phyloP scores from a whole-genome alignment of 805 yeast species.

The Candida tallmaniae region DNA sequence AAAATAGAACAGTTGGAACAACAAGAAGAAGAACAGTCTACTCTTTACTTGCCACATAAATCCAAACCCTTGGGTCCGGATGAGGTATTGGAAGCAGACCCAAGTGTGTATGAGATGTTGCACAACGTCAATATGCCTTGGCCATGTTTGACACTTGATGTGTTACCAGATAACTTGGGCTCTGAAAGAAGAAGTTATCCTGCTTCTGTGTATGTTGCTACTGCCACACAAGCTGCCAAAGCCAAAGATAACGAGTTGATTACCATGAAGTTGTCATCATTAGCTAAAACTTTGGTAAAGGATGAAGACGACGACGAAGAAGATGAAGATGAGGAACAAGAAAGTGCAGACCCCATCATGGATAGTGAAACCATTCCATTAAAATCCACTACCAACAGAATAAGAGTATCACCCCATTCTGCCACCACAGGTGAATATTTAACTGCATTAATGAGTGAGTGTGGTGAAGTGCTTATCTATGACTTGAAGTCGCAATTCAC shows the following conservation, averaged over 20 bases:
- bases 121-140: constrained; percentile 92
- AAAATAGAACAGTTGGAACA: constrained; percentile 35
- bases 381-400: constrained; percentile 81
- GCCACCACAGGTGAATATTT: constrained; percentile 70
- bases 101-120: constrained; percentile 91
- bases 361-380: constrained; percentile 79
- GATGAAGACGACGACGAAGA: constrained; percentile 76
- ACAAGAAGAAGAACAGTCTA: constrained; percentile 31
- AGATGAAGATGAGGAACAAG: constrained; percentile 65
- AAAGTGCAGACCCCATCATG: constrained; percentile 75
- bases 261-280: constrained; percentile 74
- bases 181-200: constrained; percentile 87
- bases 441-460: constrained; percentile 85
- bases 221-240: constrained; percentile 90
- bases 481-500: constrained; percentile 76
- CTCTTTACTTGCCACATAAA: constrained; percentile 81
- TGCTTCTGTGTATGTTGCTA: constrained; percentile 75
- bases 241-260: constrained; percentile 86
- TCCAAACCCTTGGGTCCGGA: constrained; percentile 90
- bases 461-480: constrained; percentile 82
- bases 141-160: constrained; percentile 93
- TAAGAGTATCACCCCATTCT: constrained; percentile 79
- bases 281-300: constrained; percentile 81
- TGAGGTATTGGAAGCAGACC: constrained; percentile 95
- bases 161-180: constrained; percentile 83